Evolutionary conservation across 371 early-diverging fungal genomes (phyloP), one percentile per base, ranked within the genome.

Genomic region (Sporodiniella umbellata): DNA sequence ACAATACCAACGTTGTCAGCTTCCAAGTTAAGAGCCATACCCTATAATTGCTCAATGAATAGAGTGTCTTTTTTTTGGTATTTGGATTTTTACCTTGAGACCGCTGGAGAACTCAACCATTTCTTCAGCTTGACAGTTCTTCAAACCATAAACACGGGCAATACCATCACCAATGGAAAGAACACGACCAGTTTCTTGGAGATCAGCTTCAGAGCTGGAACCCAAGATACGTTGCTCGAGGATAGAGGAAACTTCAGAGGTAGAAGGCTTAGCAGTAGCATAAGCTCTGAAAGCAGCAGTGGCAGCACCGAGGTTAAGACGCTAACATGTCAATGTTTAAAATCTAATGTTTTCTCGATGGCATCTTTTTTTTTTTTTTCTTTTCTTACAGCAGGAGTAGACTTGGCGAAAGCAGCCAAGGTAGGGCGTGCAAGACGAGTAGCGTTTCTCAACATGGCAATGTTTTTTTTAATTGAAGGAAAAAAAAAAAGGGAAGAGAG

Each of bases 91-190:
- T 56, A 87, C 92, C 88, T 90, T 92, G 53, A 96, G 79, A 72
- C 96, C 96, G 70, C 88, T 88, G 63, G 93, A 92, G 87, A 96
- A 96, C 64, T 96, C 96, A 71, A 96, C 96, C 96, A 96, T 95
- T 84, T 96, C 96, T 80, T 96, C 96, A 65, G 96, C 95, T 81
- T 96, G 95, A 66, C 86, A 84, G 79, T 96, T 96, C 84, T 90
- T 92, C 69, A 96, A 81, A 54, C 97, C 97, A 56, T 94, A 95
- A 58, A 96, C 94, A 87, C 95, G 94, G 61, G 96, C 97, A 79
- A 96, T 95, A 93, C 97, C 97, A 78, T 96, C 97, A 87, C 97
- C 96, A 66, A 96, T 93, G 68, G 95, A 94, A 70, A 96, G 80
- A 56, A 96, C 97, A 70, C 96, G 91, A 57, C 97, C 97, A 50